Evolutionary conservation across 257 asterid species (phyloP), one percentile per base, ranked within the genome.

Genomic region (Fraxinus quadrangulata): DNA sequence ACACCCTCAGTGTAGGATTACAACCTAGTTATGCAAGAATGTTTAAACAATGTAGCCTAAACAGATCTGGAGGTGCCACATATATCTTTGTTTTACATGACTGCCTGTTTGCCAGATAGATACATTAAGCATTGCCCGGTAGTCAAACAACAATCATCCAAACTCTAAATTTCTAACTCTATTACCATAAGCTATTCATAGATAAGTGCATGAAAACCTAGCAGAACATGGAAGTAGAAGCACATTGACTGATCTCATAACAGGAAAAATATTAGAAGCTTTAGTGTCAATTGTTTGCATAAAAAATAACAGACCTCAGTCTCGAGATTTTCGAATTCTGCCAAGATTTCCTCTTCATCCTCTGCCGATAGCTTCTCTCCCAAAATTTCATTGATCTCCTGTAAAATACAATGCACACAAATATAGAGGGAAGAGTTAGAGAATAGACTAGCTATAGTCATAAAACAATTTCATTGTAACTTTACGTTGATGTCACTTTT

Each of bases 341-440:
- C 97, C 74, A 95, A 82, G 77, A 95, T 82, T 79, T 93, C 99
- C 81, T 93, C 98, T 86, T 93, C 99, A 39, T 95, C 99, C 89
- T 93, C 98, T 30, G 98, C 90, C 37, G 99, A 92, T 80, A 96
- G 87, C 84, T 96, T 88, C 94, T 93, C 99, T 84, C 96, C 99
- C 90, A 95, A 77, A 59, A 95, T 88, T 71, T 92, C 89, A 83
- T 79, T 92, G 10, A 95, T 89, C 85, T 95, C 99, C 97, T 94
- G 65, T 72, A 81, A 79, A 77, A 77, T 3, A 71, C 13, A 70
- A 16, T 0, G 30, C 37, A 68, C 11, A 65, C 34, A 45, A 49
- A 40, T 36, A 70, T 19, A 71, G 49, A 68, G 75, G 26, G 30
- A 61, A 84, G 30, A 68, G 72, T 5, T 56, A 47, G 56, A 71